phyloP scores from a whole-genome alignment of 1,284 basidiomycete species.

The Tylopilus orsonianus region DNA sequence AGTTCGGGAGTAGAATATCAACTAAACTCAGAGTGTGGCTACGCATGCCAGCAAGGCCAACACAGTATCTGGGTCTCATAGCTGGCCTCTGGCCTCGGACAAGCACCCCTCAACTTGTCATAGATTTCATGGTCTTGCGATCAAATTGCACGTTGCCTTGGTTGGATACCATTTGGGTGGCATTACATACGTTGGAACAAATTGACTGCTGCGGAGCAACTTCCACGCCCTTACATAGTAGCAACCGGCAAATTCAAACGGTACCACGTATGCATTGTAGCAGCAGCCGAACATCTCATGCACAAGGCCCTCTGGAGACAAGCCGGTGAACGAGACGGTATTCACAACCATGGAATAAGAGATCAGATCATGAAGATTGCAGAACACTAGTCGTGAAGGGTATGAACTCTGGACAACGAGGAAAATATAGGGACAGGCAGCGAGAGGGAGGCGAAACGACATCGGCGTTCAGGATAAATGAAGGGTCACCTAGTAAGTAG shows the following conservation, averaged over 20 bases:
- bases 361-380: slow-evolving; percentile 40
- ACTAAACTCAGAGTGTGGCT: too few species aligned
- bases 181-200: too few species aligned
- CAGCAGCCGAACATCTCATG: slow-evolving; percentile 1
- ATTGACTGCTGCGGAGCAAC: slow-evolving; percentile 20
- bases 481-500: slow-evolving; percentile 24
- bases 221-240: slow-evolving; percentile 5
- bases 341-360: slow-evolving; percentile 24
- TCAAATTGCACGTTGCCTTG: not conserved
- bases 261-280: slow-evolving; percentile 6
- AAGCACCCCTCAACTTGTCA: not conserved
- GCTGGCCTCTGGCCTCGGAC: too few species aligned
- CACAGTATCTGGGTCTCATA: too few species aligned
- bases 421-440: slow-evolving; percentile 11
- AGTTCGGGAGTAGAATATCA: not conserved
- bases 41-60: not conserved
- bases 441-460: slow-evolving; percentile 19
- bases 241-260: slow-evolving; percentile 22
- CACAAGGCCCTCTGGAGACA: not conserved
- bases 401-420: slow-evolving; percentile 33
- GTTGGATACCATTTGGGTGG: not conserved
- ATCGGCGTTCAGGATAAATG: slow-evolving; percentile 22
- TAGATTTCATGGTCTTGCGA: not conserved
- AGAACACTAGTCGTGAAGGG: slow-evolving; percentile 39
- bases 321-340: slow-evolving; percentile 3